Evolutionary conservation across 495 filamentous ascomycete species (phyloP), one percentile per base, ranked within the genome.

Genomic region (Lasiosphaeriaceae sp.): DNA sequence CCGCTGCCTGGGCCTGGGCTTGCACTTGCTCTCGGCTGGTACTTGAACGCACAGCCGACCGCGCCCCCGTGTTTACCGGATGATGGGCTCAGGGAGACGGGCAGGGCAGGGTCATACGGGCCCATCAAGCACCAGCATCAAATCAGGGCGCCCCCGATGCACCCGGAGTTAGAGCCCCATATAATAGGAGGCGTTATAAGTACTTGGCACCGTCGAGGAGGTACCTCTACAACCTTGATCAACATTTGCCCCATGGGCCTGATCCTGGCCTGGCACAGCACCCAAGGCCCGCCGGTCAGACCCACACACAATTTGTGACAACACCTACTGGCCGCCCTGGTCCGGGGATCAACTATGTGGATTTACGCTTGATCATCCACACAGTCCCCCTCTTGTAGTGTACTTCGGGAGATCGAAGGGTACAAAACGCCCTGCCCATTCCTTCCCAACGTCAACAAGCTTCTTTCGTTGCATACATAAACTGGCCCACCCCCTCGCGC

Each of bases 291-390:
- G 60, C 68, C 61, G 45, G 66, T 61, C 59, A 58, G 75, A 73
- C 76, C 76, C 76, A 79, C 76, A 63, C 70, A 66, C 64, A 72
- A 72, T 75, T 72, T 77, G 73, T 76, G 71, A 77, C 75, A 74
- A 56, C 52, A 62, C 56, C 59, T 50, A 60, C 59, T 67, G 65
- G 64, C 61, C 56, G 62, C 61, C 66, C 62, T 67, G 68, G 61
- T 71, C 71, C 74, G 76, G 72, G 75, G 75, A 76, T 77, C 70
- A 64, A 55, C 69, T 62, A 64, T 66, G 68, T 66, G 70, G 74
- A 74, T 75, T 76, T 65, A 69, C 72, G 63, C 74, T 74, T 63
- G 72, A 75, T 77, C 73, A 68, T 71, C 72, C 64, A 71, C 66
- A 69, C 68, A 53, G 50, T 61, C 59, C 58, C 61, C 52, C 24